Conservation (phyloP, 805 yeast genomes). For the Candida cerambycidarum region DNA sequence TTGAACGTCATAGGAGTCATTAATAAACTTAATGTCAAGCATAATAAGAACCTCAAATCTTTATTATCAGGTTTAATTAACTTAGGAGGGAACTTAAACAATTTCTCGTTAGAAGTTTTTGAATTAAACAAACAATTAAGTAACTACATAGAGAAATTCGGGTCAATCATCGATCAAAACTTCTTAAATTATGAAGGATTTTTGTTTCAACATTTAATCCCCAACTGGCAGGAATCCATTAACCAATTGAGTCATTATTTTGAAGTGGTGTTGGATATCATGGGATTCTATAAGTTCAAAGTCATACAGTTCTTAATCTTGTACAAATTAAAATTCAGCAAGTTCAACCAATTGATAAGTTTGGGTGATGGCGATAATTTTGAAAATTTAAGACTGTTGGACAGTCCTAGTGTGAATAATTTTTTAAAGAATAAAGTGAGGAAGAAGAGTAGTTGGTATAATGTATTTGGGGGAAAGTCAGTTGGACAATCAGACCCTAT, state of each 20-base stretch:
- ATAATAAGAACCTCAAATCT: slow-evolving; percentile 39
- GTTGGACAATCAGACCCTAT: no score
- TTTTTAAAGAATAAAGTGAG: slow-evolving; percentile 32
- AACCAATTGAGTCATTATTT: slow-evolving; percentile 48
- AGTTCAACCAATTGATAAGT: slow-evolving; percentile 35
- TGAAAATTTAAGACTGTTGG: slow-evolving; percentile 32
- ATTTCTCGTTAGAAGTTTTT: slow-evolving; percentile 49
- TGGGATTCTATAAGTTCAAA: slow-evolving; percentile 51
- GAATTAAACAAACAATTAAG: slow-evolving; percentile 25
- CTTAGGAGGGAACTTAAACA: slow-evolving; percentile 57
- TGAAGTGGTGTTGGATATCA: slow-evolving; percentile 41
- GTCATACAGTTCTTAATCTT: slow-evolving; percentile 48
- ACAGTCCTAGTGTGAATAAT: slow-evolving; percentile 38
- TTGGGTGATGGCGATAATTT: slow-evolving; percentile 20
- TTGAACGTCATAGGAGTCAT: slow-evolving; percentile 34
- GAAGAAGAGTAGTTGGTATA: slow-evolving; percentile 42
- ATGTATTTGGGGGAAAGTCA: slow-evolving; percentile 36
- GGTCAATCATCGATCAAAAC: slow-evolving; percentile 51
- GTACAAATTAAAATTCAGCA: slow-evolving; percentile 38
- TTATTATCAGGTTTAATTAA: slow-evolving; percentile 45
- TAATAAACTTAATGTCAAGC: slow-evolving; percentile 36
- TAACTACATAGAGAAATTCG: slow-evolving; percentile 47
- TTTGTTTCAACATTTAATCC: slow-evolving; percentile 35
- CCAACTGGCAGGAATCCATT: slow-evolving; percentile 51
- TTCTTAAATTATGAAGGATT: slow-evolving; percentile 51